Conservation (phyloP, 441 rosid species). For the Corymbia citriodora region DNA sequence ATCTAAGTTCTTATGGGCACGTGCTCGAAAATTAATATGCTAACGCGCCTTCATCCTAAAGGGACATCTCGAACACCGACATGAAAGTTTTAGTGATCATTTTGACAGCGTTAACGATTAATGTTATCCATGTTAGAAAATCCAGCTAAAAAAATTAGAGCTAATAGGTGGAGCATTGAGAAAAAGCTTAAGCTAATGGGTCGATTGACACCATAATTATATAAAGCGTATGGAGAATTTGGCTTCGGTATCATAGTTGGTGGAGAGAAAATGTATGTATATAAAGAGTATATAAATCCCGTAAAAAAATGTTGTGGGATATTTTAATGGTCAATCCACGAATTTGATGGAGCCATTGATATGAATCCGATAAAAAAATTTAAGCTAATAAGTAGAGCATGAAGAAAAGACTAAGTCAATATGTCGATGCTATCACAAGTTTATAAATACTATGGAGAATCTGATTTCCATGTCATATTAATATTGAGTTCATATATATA, state of each 20-base stretch:
- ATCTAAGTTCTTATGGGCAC: neutral
- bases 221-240: neutral
- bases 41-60: neutral
- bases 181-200: neutral
- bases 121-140: neutral
- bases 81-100: neutral
- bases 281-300: neutral
- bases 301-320: neutral
- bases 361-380: neutral
- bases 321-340: neutral
- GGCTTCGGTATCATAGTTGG: neutral
- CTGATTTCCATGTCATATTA: fast-evolving
- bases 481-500: neutral
- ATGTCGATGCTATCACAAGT: neutral
- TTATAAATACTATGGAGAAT: neutral
- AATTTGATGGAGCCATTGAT: neutral
- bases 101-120: neutral
- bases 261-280: neutral
- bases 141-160: neutral
- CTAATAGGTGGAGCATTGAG: neutral
- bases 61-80: neutral
- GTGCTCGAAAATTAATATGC: neutral
- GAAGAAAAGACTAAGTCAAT: neutral
- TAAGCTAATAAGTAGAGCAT: neutral
- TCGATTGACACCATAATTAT: neutral